A percentile compares a stretch with the other conserved stretches of the same genome.
phyloP scores from a whole-genome alignment of 2,329 filamentous ascomycete species.

The Allantophomopsis cytisporea region DNA sequence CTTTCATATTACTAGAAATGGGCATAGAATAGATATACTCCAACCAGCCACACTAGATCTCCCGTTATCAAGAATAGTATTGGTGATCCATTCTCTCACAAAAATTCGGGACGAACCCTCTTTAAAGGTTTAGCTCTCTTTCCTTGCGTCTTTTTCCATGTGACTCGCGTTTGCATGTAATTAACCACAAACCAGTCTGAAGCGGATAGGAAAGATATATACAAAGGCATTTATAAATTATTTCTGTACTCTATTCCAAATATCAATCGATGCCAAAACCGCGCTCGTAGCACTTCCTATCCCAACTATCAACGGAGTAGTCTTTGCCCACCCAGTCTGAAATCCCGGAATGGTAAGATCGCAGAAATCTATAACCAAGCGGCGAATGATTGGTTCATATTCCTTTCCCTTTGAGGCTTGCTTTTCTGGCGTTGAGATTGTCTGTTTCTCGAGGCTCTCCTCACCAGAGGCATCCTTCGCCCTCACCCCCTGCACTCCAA shows the following conservation, averaged over 20 bases:
- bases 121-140: too few relatives aligned
- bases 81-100: too few relatives aligned
- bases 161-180: too few relatives aligned
- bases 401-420: conserved; percentile 14
- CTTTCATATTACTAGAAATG: too few relatives aligned
- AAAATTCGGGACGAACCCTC: too few relatives aligned
- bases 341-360: conserved; percentile 50
- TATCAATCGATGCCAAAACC: conserved; percentile 41
- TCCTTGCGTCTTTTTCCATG: too few relatives aligned
- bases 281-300: conserved; percentile 47
- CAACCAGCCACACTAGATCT: too few relatives aligned
- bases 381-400: conserved; percentile 28
- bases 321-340: conserved; percentile 44
- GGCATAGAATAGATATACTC: too few relatives aligned
- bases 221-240: too few relatives aligned
- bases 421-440: conserved; percentile 1
- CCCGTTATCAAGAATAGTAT: too few relatives aligned
- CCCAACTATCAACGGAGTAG: conserved; percentile 37
- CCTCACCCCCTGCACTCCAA: conserved; percentile 1
- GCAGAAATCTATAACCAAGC: conserved; percentile 34
- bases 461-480: background rate
- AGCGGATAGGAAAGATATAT: too few relatives aligned
- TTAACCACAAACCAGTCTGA: too few relatives aligned
- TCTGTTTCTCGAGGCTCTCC: conserved; percentile 18
- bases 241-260: conserved; percentile 37